Evolutionary conservation across 2,329 filamentous ascomycete species (phyloP).

Genomic region (Trichoderma gracile): DNA sequence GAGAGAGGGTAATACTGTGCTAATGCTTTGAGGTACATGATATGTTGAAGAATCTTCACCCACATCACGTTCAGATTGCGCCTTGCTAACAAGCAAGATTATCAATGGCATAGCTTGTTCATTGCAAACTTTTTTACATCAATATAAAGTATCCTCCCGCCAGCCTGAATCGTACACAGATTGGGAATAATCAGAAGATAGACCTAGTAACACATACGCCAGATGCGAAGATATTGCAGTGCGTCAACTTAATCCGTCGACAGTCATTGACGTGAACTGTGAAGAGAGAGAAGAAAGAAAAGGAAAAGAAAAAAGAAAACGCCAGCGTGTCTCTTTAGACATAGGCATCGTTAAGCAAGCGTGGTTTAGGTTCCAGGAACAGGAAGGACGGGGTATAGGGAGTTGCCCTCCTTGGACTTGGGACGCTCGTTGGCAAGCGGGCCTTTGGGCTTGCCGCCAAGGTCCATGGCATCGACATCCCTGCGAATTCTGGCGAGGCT

Average conservation of each 20-base stretch:
- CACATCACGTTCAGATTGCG: background rate
- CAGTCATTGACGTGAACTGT: background rate
- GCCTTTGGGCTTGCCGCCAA: slow-evolving; percentile 40
- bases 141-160: background rate
- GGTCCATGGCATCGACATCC: slow-evolving; percentile 41
- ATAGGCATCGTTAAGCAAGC: background rate
- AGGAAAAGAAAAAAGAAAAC: background rate
- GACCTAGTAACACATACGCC: slow-evolving; percentile 15
- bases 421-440: slow-evolving; percentile 31
- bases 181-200: slow-evolving; percentile 2
- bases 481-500: slow-evolving; percentile 26
- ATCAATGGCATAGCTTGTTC: background rate
- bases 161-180: slow-evolving; percentile 9
- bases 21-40: too few relatives aligned
- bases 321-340: background rate
- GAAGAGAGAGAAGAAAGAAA: background rate
- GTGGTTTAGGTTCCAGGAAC: slow-evolving; percentile 39
- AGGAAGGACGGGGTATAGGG: slow-evolving; percentile 46
- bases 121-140: background rate
- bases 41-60: too few relatives aligned
- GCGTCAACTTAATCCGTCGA: slow-evolving; percentile 13
- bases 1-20: too few relatives aligned
- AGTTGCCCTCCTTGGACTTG: slow-evolving; percentile 36
- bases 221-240: slow-evolving; percentile 8
- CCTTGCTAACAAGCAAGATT: background rate